These are phyloP conservation scores for Chytridium lagenaria DNA, from an alignment of 371 early-diverging fungal species.

Conservation along the genomic window DNA sequence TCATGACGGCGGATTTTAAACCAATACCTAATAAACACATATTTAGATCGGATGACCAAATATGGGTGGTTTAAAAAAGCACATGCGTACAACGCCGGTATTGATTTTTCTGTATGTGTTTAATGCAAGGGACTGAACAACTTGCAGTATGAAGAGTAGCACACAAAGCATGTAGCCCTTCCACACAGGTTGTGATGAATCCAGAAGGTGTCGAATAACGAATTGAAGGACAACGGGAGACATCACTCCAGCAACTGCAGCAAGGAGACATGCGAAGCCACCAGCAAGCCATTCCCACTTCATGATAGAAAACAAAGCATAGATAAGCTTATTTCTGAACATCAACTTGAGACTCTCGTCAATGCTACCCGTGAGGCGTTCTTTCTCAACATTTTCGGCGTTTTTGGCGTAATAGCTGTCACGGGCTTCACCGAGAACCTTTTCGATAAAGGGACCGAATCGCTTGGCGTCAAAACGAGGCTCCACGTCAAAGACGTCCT, in stretches of 20 bases:
- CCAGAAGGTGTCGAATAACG: neutral
- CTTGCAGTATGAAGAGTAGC: neutral
- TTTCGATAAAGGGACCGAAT: neutral
- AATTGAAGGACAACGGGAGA: neutral
- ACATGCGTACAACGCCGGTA: neutral
- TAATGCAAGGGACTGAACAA: neutral
- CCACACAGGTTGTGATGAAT: neutral
- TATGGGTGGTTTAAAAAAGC: neutral
- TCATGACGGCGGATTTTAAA: neutral
- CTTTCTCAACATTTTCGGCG: neutral
- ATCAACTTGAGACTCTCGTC: neutral
- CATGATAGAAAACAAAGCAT: neutral
- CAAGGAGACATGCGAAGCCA: neutral
- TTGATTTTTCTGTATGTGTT: neutral
- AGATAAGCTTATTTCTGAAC: neutral
- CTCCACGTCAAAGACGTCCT: neutral
- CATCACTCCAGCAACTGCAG: neutral
- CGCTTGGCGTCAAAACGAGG: neutral
- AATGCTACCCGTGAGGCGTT: neutral
- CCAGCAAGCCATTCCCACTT: neutral
- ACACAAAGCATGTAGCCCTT: neutral
- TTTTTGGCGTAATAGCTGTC: neutral
- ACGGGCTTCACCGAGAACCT: neutral
- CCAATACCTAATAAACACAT: neutral
- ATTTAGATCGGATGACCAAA: no score